These are phyloP conservation scores for Dunaliella primolecta DNA, from an alignment of 139 green algal genomes.

Conservation along the genomic window DNA sequence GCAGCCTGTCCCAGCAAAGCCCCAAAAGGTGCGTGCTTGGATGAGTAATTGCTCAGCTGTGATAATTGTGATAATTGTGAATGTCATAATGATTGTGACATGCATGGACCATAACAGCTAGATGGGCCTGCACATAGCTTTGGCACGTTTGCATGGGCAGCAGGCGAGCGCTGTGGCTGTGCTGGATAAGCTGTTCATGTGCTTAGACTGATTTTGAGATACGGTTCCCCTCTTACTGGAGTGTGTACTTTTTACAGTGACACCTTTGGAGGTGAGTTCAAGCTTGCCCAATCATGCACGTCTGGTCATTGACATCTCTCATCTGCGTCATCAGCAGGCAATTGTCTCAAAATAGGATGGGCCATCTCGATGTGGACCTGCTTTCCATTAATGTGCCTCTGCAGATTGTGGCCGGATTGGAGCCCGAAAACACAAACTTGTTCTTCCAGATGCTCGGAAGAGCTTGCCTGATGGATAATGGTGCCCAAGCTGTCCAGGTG, in stretches of 20 bases:
- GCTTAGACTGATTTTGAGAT: too few relatives aligned
- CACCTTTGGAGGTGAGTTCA: too few relatives aligned
- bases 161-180: too few relatives aligned
- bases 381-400: too few relatives aligned
- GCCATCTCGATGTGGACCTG: neutral
- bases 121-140: too few relatives aligned
- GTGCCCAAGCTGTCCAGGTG: conserved; percentile 44
- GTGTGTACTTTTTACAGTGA: too few relatives aligned
- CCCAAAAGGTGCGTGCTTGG: conserved; percentile 55
- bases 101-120: too few relatives aligned
- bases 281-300: neutral
- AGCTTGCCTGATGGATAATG: conserved; percentile 33
- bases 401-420: conserved; percentile 79
- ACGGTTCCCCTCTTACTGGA: too few relatives aligned
- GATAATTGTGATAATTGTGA: too few relatives aligned
- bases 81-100: neutral
- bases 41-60: too few relatives aligned
- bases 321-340: neutral
- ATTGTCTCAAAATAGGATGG: neutral
- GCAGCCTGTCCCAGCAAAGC: conserved; percentile 58
- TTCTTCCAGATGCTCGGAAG: conserved; percentile 75
- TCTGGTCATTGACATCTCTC: neutral
- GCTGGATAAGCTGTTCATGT: too few relatives aligned
- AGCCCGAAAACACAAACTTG: conserved; percentile 79
- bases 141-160: too few relatives aligned